These are phyloP conservation scores for Panellus pusillus DNA, from an alignment of 768 basidiomycete genomes.

Conservation along the genomic window DNA sequence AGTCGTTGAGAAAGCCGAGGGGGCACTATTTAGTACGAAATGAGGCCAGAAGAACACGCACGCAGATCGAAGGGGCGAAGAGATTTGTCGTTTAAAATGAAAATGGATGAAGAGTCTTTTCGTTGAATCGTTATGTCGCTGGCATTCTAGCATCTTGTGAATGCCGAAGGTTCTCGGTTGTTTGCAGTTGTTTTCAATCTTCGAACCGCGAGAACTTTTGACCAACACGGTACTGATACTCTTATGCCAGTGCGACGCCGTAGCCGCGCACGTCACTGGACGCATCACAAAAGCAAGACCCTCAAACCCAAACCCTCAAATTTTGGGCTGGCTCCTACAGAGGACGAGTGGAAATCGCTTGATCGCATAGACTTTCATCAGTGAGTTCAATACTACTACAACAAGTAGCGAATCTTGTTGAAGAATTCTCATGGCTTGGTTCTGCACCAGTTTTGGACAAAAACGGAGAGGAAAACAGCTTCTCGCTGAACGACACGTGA, in stretches of 20 bases:
- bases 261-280: neutral
- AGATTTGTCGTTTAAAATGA: neutral
- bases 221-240: neutral
- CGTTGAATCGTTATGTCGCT: no score
- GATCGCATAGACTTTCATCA: neutral
- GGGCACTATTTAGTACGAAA: conserved; percentile 29
- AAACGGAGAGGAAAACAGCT: no score
- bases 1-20: conserved; percentile 51
- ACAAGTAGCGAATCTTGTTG: no score
- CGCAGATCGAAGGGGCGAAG: no score
- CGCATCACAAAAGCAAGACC: neutral
- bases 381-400: neutral
- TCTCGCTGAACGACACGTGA: no score
- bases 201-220: no score
- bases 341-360: neutral
- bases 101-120: no score
- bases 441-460: neutral
- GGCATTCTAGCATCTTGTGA: no score
- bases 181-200: no score
- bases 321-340: neutral
- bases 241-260: neutral
- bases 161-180: no score
- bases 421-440: no score
- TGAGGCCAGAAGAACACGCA: neutral
- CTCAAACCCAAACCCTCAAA: neutral